Conservation (phyloP, 2,329 filamentous ascomycete genomes). For the Fusarium clavum region DNA sequence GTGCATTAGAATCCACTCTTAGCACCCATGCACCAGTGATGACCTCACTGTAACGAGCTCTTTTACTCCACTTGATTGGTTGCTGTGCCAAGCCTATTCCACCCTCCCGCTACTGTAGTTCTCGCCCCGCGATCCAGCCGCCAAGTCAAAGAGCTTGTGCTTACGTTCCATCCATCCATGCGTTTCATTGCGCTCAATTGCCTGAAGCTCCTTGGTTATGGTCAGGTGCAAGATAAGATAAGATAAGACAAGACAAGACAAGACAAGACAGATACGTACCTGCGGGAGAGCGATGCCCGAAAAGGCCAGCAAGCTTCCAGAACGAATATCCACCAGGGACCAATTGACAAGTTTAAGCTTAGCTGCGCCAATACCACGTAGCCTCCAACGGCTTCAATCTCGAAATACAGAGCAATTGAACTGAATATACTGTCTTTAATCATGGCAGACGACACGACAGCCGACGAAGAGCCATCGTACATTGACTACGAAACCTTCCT, state of each 20-base stretch:
- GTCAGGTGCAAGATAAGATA: slow-evolving; percentile 17
- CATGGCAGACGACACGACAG: slow-evolving; percentile 27
- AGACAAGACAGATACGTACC: slow-evolving; percentile 30
- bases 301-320: slow-evolving; percentile 48
- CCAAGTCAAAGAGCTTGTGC: slow-evolving; percentile 25
- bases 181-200: neutral
- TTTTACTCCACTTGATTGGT: slow-evolving; percentile 32
- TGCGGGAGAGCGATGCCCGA: slow-evolving; percentile 38
- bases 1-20: slow-evolving; percentile 11
- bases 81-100: slow-evolving; percentile 15
- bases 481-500: slow-evolving; percentile 96
- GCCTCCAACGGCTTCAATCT: slow-evolving; percentile 9
- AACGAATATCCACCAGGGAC: slow-evolving; percentile 26
- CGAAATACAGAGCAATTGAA: neutral
- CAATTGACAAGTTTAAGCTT: slow-evolving; percentile 16
- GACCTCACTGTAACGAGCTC: slow-evolving; percentile 42
- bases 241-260: too few relatives aligned
- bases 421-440: neutral
- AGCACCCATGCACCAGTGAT: slow-evolving; percentile 34
- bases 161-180: neutral
- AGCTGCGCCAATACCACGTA: slow-evolving; percentile 12
- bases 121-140: slow-evolving; percentile 24
- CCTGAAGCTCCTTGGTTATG: neutral
- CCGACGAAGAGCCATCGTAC: slow-evolving; percentile 77
- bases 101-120: slow-evolving; percentile 12